Evolutionary conservation across 345 rosid species (phyloP), one percentile per base, ranked within the genome.

Genomic region (Hypericum androsaemum): DNA sequence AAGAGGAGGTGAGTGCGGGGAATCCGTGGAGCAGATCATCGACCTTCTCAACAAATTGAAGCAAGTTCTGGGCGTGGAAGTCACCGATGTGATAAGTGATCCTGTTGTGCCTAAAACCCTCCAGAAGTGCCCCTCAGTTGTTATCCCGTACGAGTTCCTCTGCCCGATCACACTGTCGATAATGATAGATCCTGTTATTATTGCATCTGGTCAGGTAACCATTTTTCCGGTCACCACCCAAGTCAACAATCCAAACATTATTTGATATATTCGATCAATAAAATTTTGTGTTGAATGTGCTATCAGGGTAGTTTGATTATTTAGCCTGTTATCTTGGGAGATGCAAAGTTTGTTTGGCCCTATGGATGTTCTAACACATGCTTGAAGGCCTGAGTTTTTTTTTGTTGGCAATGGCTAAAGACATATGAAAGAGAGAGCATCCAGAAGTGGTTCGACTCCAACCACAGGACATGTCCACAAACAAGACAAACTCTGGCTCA

Each of bases 111-210:
- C 67, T n/a, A 77, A 60, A 66, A 44, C 17, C 52, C 56, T 72
- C 35, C 36, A 54, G 12, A 83, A 83, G 52, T 54, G 60, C 14
- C 70, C 57, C 0, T 81, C 94, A 49, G 50, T 76, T 13, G 46
- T 77, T 17, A 77, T 88, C 54, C 97, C 97, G 12, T 71, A 77
- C 28, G 97, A 84, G 60, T 88, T 84, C 64, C 74, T 80, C 49
- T 82, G 90, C 57, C 95, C 95, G 5, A 84, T 88, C 56, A 78
- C 95, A 0, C 82, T 84, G 4, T 88, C 84, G 54, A 76, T 88
- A 17, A 88, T 88, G 86, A 68, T 54, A 6, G 88, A 88, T 46
- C 97, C 97, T 8, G 90, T 88, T 42, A 82, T 82, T 10, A 66
- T 88, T 35, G 80, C 90, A 3, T 71, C 73, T 52, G 95, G 97